A percentile compares a stretch with the other conserved stretches of the same genome.
phyloP scores from a whole-genome alignment of 805 yeast genomes.

The Candida sithepensis region DNA sequence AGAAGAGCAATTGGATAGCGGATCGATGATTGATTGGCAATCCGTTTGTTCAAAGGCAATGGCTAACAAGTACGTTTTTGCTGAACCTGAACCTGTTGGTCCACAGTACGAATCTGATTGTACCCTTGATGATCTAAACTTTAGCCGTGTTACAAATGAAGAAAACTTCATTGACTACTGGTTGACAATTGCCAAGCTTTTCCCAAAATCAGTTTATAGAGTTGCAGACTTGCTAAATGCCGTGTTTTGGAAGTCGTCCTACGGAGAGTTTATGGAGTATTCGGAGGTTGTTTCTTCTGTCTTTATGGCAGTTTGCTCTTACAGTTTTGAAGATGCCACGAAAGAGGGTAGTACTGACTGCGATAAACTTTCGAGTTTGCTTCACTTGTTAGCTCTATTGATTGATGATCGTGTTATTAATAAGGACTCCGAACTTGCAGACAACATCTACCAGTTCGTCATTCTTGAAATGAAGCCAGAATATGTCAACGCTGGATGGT shows the following conservation, averaged over 20 bases:
- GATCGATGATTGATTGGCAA: conserved; percentile 19
- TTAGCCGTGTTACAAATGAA: conserved; percentile 35
- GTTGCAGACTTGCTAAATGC: conserved; percentile 38
- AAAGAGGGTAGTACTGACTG: conserved; percentile 17
- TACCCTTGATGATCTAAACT: conserved; percentile 39
- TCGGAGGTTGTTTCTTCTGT: conserved; percentile 36
- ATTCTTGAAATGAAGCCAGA: conserved; percentile 35
- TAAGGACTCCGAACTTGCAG: conserved; percentile 33
- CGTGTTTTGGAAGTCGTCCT: conserved; percentile 32
- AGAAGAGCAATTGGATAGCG: conserved; percentile 31
- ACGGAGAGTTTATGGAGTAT: conserved; percentile 32
- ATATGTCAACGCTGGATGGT: conserved; percentile 48
- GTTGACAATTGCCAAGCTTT: conserved; percentile 40
- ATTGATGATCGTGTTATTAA: conserved; percentile 37
- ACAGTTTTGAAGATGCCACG: conserved; percentile 22
- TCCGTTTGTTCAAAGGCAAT: conserved; percentile 15
- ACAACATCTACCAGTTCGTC: conserved; percentile 36
- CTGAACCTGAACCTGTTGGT: conserved; percentile 28
- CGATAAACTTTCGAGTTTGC: conserved; percentile 35
- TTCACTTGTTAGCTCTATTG: conserved; percentile 41
- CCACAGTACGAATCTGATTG: conserved; percentile 37
- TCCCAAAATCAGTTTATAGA: conserved; percentile 33
- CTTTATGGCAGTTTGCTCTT: conserved; percentile 32
- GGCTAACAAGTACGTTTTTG: conserved; percentile 17
- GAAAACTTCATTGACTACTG: conserved; percentile 38